Conservation (phyloP, 1,139 yeast genomes). For the Blastobotrys buckinghamii region DNA sequence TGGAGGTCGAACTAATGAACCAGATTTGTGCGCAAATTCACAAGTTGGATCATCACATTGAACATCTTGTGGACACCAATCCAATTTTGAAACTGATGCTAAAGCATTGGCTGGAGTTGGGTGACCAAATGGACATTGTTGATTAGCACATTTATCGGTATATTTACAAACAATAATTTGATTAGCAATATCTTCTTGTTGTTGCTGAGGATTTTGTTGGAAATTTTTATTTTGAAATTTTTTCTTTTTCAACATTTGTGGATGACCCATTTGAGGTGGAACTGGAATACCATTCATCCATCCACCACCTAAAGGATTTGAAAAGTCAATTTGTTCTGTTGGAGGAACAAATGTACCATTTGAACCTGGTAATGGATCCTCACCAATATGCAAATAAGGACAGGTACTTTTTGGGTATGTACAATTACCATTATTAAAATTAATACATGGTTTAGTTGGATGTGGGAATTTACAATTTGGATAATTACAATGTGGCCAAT, state of each 20-base stretch:
- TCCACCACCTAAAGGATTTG: conserved; percentile 10
- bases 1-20: conserved; percentile 34
- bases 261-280: conserved; percentile 7
- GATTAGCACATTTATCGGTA: conserved; percentile 69
- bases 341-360: conserved; percentile 11
- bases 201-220: neutral
- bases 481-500: conserved; percentile 69
- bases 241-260: conserved; percentile 34
- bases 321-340: conserved; percentile 2
- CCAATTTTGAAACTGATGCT: conserved; percentile 59
- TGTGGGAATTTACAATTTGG: conserved; percentile 69
- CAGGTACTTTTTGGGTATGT: conserved; percentile 78
- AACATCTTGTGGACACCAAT: conserved; percentile 74
- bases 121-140: conserved; percentile 80
- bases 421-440: conserved; percentile 60
- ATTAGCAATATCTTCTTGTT: conserved; percentile 2
- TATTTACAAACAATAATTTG: conserved; percentile 53
- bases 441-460: conserved; percentile 69
- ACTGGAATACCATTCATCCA: conserved; percentile 13
- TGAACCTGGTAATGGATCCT: conserved; percentile 46
- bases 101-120: conserved; percentile 81
- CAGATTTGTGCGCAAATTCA: conserved; percentile 76
- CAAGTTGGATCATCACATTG: conserved; percentile 57
- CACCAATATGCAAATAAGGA: conserved; percentile 74
- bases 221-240: conserved; percentile 16